Evolutionary conservation across 768 basidiomycete species (phyloP), one percentile per base, ranked within the genome.

Genomic region (Lepiota venenata): DNA sequence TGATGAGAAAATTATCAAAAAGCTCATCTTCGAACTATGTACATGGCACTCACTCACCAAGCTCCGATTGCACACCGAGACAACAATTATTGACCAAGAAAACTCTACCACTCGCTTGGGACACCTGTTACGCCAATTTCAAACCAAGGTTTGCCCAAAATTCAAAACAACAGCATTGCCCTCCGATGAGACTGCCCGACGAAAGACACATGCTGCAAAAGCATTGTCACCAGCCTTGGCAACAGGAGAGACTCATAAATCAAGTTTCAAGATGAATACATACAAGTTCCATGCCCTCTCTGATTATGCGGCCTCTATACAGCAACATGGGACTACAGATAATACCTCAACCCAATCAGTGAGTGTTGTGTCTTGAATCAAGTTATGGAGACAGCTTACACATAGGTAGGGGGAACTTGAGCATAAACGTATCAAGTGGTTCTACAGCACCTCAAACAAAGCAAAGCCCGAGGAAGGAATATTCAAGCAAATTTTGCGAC

Each of bases 361-460:
- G n/a, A n/a, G n/a, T n/a, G n/a, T n/a, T n/a, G n/a, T n/a, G n/a
- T n/a, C n/a, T n/a, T n/a, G n/a, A n/a, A n/a, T n/a, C n/a, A n/a
- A n/a, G n/a, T n/a, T n/a, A n/a, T n/a, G n/a, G n/a, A n/a, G n/a
- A n/a, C n/a, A n/a, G n/a, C n/a, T n/a, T n/a, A n/a, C n/a, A n/a
- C n/a, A n/a, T 20, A 50, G 15, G 39, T 50, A 79, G 76, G 73
- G 74, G 0, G 76, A 81, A 53, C 65, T 73, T 0, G 68, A 74
- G n/a, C 79, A 80, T 51, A 58, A 64, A 0, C 56, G 62, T 0
- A 61, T 74, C 9, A 80, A 81, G 60, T 57, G 57, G 0, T 61
- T 73, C 25, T 80, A 77, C 41, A 51, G 52, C 0, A 37, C 58
- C 0, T 74, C 70, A 0, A 75, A 73, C 58, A 76, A 77, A 55